Evolutionary conservation across 306 rosid genomes (phyloP), one percentile per base, ranked within the genome.

Genomic region (Cucumis hystrix): DNA sequence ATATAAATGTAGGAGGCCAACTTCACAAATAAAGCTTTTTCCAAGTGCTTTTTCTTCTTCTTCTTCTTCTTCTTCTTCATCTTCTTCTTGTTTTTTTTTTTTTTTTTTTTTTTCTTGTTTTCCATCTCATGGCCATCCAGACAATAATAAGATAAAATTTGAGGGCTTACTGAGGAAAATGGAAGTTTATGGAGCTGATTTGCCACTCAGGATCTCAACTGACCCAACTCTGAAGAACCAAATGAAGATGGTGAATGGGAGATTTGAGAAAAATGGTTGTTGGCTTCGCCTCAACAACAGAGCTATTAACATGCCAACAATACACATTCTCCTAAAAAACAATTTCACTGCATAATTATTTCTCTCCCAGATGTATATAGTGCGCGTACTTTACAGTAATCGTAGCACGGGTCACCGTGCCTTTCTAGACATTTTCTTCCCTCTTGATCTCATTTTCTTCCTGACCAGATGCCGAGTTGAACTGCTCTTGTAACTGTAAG

Each of bases 401-500:
- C 79, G 62, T 52, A 73, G 63, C 62, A 35, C 77, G 41, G 63
- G 7, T 21, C 33, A 6, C 33, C 41, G 77, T 67, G 73, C 74
- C 30, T 74, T 80, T 69, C 87, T 86, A 84, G 80, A 86, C 87
- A 77, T 77, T 87, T 85, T 84, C 90, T 77, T 88, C 91, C 82
- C 86, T 85, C 82, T 74, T 76, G 41, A 83, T 90, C 54, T 92
- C 93, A 23, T 89, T 91, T 81, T 90, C 93, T 75, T 89, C 92
- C 69, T 80, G 87, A 82, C 82, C 77, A 49, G 82, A 87, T 64
- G 77, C 51, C 16, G 89, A 79, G 61, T 76, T 78, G 70, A 96
- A 83, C 88, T 87, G 99, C 76, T 86, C 96, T 83, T 92, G 93
- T 87, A 96, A 85, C 99, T 96, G 96, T 76, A 70, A 35, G 69